Conservation (phyloP, 176 grass and related monocot species). For the Sorghum bicolor region Sorghum_bicolor_NCBIv3 NC_012875.2:39557001-39557500, state of each 20-base stretch:
- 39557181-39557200: neutral
- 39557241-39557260: neutral
- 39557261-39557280: neutral
- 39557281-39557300: neutral
- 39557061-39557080: too few species aligned
- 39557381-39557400: neutral
- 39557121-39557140: neutral
- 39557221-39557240: neutral
- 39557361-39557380: neutral
- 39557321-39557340: neutral
- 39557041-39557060: too few species aligned
- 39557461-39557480: slow-evolving; percentile 14
- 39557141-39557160: too few species aligned
- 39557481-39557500: slow-evolving; percentile 52
- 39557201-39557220: neutral
- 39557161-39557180: neutral
- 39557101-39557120: neutral
- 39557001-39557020: too few species aligned
- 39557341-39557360: neutral
- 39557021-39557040: too few species aligned
- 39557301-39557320: neutral
- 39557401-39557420: neutral
- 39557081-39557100: too few species aligned
- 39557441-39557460: neutral
- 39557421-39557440: neutral